A percentile compares a stretch with the other conserved stretches of the same genome.
Conservation (phyloP, 371 early-diverging fungal genomes). For the Saksenaea oblongispora region DNA sequence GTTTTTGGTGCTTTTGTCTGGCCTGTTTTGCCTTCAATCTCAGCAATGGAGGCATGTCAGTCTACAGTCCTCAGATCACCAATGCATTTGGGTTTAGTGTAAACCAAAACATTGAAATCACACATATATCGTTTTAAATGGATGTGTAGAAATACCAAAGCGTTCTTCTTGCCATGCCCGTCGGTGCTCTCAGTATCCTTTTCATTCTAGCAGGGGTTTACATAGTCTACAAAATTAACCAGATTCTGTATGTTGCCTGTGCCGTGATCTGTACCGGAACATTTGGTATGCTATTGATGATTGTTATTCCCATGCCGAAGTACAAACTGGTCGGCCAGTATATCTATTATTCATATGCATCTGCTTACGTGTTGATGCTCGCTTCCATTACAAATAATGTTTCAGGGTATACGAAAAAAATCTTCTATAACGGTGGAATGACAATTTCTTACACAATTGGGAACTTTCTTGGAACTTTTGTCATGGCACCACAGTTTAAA, state of each 20-base stretch:
- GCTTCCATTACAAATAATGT: conserved; percentile 10
- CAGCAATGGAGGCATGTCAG: conserved; percentile 10
- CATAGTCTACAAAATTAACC: conserved; percentile 1
- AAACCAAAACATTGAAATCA: neutral
- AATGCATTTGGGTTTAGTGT: conserved; percentile 16
- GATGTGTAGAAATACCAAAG: neutral
- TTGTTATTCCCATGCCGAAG: conserved; percentile 12
- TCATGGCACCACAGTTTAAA: conserved; percentile 17
- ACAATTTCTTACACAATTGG: conserved; percentile 12
- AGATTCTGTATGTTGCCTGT: conserved; percentile 8
- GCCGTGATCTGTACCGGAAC: conserved; percentile 2
- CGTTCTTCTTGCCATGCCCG: neutral
- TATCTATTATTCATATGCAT: conserved; percentile 1
- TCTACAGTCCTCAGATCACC: conserved; percentile 9
- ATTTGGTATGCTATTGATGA: conserved; percentile 11
- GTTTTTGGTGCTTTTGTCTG: conserved; percentile 7
- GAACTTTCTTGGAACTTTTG: conserved; percentile 21
- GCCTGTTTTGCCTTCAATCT: neutral
- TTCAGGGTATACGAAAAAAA: conserved; percentile 8
- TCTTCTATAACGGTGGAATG: neutral
- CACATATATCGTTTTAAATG: neutral
- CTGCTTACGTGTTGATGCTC: conserved; percentile 15
- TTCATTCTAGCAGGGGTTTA: conserved; percentile 9
- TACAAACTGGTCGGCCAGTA: conserved; percentile 13
- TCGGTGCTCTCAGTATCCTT: conserved; percentile 10